Evolutionary conservation across 2,329 filamentous ascomycete species (phyloP).

Genomic region (Huntiella moniliformis): DNA sequence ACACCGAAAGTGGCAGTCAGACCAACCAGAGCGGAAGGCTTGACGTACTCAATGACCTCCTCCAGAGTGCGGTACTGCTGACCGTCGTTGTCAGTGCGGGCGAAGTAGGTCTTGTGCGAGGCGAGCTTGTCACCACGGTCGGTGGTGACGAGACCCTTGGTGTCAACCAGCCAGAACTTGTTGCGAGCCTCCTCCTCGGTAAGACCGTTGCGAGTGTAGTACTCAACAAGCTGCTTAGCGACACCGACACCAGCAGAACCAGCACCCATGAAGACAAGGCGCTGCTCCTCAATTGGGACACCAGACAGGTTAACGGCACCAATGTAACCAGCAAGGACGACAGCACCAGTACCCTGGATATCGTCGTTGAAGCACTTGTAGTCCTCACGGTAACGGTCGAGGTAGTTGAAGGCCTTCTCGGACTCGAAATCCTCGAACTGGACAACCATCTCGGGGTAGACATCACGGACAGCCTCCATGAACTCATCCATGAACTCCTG

Average conservation of each 20-base stretch:
- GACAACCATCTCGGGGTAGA: constrained; percentile 49
- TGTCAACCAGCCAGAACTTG: constrained; percentile 96
- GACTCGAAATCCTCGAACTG: constrained; percentile 99
- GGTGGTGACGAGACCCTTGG: constrained; percentile 79
- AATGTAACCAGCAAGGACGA: constrained; percentile 68
- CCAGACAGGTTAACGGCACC: constrained; percentile 66
- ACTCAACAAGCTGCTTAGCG: constrained; percentile 92
- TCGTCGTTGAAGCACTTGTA: constrained; percentile 99
- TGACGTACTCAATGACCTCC: constrained; percentile 84
- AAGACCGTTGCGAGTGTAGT: constrained; percentile 82
- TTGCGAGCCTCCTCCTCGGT: constrained; percentile 70
- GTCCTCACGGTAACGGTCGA: constrained; percentile 70
- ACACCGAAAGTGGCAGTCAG: constrained; percentile 86
- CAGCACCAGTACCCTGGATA: constrained; percentile 90
- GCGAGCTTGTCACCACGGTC: constrained; percentile 89
- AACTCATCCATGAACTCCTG: constrained; percentile 92
- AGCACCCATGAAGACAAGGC: constrained; percentile 87
- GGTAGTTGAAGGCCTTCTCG: constrained; percentile 71
- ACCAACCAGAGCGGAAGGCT: constrained; percentile 86
- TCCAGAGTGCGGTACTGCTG: constrained; percentile 62
- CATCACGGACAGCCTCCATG: constrained; percentile 75
- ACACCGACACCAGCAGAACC: constrained; percentile 93
- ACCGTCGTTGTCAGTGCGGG: constrained; percentile 43
- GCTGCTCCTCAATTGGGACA: constrained; percentile 73
- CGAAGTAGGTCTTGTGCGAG: constrained; percentile 67